Conservation (phyloP, 371 early-diverging fungal genomes). For the Chytridium lagenaria region DNA sequence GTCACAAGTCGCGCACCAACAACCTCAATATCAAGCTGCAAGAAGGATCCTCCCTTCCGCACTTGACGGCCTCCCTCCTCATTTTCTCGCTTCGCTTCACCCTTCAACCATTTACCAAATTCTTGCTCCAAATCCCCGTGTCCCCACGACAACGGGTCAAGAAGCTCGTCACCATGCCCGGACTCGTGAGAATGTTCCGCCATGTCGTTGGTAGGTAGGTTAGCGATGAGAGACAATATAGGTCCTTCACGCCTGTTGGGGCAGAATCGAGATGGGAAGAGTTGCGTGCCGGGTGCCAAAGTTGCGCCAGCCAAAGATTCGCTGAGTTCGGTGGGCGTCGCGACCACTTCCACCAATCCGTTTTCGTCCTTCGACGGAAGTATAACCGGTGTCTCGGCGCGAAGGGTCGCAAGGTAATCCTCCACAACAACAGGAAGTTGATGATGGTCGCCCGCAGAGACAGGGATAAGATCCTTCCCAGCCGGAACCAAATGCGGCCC, state of each 20-base stretch:
- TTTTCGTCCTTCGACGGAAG: neutral
- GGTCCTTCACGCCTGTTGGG: conserved; percentile 26
- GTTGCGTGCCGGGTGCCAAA: neutral
- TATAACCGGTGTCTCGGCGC: neutral
- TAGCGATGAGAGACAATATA: conserved; percentile 38
- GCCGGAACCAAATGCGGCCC: conserved; percentile 2
- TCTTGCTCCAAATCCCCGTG: conserved; percentile 3
- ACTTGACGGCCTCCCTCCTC: conserved; percentile 4
- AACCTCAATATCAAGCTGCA: conserved; percentile 49
- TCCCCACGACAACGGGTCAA: neutral
- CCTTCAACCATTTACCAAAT: neutral
- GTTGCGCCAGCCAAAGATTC: neutral
- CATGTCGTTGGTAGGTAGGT: conserved; percentile 20
- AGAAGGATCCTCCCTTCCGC: conserved; percentile 22
- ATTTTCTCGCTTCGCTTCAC: neutral
- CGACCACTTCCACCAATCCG: neutral
- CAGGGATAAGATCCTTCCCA: neutral
- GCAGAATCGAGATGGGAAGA: conserved; percentile 18
- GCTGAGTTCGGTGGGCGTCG: neutral
- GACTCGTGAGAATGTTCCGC: neutral
- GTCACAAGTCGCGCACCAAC: conserved; percentile 40
- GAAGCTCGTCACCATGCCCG: neutral
- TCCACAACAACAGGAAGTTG: neutral
- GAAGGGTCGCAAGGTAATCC: conserved; percentile 8
- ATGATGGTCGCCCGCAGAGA: neutral